Conservation (phyloP, 257 asterid genomes). For the Forsythia viridissima region DNA sequence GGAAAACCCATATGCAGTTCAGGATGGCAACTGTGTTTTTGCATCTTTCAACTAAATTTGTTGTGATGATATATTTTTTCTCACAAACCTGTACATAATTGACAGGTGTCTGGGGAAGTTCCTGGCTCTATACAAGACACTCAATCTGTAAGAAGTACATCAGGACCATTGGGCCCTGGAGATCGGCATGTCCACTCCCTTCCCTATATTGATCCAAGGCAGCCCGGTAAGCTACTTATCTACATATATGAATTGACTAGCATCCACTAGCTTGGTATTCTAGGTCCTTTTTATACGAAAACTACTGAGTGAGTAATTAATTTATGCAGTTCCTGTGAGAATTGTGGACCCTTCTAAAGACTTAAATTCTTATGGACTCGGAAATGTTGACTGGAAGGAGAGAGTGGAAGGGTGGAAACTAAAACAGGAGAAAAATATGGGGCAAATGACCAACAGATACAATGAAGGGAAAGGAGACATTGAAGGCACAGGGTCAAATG, state of each 20-base stretch:
- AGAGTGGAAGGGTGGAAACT: constrained; percentile 84
- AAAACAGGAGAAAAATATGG: constrained; percentile 64
- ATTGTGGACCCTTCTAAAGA: constrained; percentile 88
- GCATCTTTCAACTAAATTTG: too few species aligned
- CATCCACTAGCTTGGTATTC: background rate
- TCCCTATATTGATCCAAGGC: constrained; percentile 88
- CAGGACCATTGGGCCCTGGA: constrained; percentile 95
- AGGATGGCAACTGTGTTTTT: too few species aligned
- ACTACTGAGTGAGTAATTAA: constrained; percentile 7
- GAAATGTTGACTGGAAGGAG: constrained; percentile 92
- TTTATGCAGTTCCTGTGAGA: constrained; percentile 79
- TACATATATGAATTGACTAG: background rate
- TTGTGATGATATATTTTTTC: background rate
- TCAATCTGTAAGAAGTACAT: constrained; percentile 84
- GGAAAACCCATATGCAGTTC: too few species aligned
- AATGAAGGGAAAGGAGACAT: constrained; percentile 63
- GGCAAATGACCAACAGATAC: constrained; percentile 45
- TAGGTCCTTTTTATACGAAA: background rate
- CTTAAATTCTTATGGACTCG: constrained; percentile 82
- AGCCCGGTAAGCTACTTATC: constrained; percentile 61
- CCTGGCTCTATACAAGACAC: constrained; percentile 76
- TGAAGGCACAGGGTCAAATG: constrained; percentile 78
- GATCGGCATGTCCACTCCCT: constrained; percentile 67
- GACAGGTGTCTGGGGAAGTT: constrained; percentile 81
- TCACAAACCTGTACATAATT: constrained; percentile 8